Base-by-base conservation (phyloP, 805 yeast species). In the Yamadazyma philogaea region DNA sequence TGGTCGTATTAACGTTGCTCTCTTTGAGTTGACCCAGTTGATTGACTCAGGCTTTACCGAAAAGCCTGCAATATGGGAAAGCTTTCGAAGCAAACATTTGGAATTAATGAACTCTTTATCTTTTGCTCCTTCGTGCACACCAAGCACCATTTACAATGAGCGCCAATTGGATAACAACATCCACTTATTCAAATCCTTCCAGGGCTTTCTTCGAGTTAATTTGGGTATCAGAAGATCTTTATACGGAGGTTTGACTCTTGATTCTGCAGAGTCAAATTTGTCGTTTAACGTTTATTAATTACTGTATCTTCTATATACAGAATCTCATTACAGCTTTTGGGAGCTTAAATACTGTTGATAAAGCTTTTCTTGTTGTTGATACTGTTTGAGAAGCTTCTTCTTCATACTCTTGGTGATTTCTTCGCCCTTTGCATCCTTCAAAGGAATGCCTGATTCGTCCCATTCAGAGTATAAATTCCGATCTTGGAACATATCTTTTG, bases 381-480 rank as follows among this genome's bases (percentile, higher is more conserved):
- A 81, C 56, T 75, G 83, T 67, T 93, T 93, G 48, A 70, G 63
- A 51, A 93, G 70, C 67, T 91, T 91, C 77, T 93, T 93, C 46
- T 72, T 70, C 68, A 83, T 79, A 60, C 96, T 86, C 70, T 93
- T 93, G 31, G 93, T 76, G 5, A 93, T 75, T 50, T 85, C 93
- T 52, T 81, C 87, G 10, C 98, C 98, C 7, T 78, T 79, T 26
- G 68, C 73, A 50, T 82, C 87, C 57, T 79, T 81, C 0, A 81
- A 73, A 15, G 99, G 99, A 14, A 93, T 44, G 1, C 99, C 99
- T 27, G 74, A 64, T 19, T 76, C 90, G 59, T 93, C 97, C 86
- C 91, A 93, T 57, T 78, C 85, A 7, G 78, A 63, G 60, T 79
- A 93, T 24, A 64, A 48, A 6, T 58, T 77, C 4, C 57, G 64